Base-by-base conservation (phyloP, 352 stramenopile genomes). In the Poterioochromonas sp. region DNA sequence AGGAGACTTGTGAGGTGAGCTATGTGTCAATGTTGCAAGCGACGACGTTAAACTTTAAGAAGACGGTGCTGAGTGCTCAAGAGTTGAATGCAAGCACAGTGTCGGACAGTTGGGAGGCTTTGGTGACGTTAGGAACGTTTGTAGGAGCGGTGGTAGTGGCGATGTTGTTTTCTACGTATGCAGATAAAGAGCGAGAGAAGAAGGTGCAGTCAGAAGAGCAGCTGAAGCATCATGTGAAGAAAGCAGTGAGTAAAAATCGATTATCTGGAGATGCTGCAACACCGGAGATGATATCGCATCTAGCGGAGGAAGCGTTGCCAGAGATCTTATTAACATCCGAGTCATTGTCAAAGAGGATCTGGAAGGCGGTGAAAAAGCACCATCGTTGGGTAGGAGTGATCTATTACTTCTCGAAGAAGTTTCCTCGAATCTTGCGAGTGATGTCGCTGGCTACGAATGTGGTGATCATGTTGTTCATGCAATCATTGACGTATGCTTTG, bases 401-500 rank as follows among this genome's bases (percentile, higher is more conserved):
- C 32, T 74, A 58, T 15, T 54, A 53, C 65, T 74, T 29, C 65
- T 74, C 65, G 8, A n/a, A 43, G 39, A 26, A 70, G 12, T 63
- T 76, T 22, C 69, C 69, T 22, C 18, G 69, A 22, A 37, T 64
- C 11, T 22, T 76, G 39, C 26, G 69, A 5, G 69, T 63, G 15
- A 26, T 76, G 11, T 76, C 69, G 12, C 39, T 76, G 15, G 69
- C 41, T 26, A 64, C 37, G 8, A 63, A 63, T 44, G 37, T 76
- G 20, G 39, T 76, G 26, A 64, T 32, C 39, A 76, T 63, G 37
- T 29, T 76, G 29, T 76, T 76, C 41, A 64, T 76, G 2, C 35
- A 76, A 29, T 63, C 69, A 3, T 5, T 76, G 3, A 63, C 41
- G 32, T 76, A 76, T 32, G 71, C 76, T 62, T 34, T 76, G 2